phyloP scores from a whole-genome alignment of 2,329 filamentous ascomycete species.

The Nemania bipapillata region DNA sequence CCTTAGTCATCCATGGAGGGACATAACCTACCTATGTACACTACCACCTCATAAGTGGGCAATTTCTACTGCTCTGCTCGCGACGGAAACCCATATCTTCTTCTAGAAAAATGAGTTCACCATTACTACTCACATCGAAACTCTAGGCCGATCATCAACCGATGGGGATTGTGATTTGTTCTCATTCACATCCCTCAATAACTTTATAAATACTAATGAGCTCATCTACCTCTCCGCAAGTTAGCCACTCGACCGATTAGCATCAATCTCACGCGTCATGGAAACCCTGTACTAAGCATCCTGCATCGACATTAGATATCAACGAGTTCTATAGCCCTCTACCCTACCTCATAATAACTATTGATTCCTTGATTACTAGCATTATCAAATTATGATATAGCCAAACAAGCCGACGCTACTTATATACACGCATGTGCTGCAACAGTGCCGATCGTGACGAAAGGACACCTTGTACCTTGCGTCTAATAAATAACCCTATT shows the following conservation, averaged over 20 bases:
- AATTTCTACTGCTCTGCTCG: neutral
- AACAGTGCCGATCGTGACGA: constrained; percentile 2
- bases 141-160: neutral
- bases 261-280: constrained; percentile 1
- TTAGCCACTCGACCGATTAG: neutral
- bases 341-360: constrained; percentile 2
- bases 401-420: constrained; percentile 5
- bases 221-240: neutral
- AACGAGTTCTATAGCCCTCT: neutral
- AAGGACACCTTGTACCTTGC: neutral
- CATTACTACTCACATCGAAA: neutral
- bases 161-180: neutral
- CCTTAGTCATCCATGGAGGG: neutral
- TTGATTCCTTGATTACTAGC: neutral
- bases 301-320: constrained; percentile 4
- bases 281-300: neutral
- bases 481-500: constrained; percentile 12
- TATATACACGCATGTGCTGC: neutral
- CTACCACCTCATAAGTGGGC: neutral
- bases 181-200: neutral
- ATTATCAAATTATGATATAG: constrained; percentile 11
- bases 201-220: constrained; percentile 4
- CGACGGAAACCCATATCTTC: neutral
- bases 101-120: neutral
- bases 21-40: too few species aligned